Evolutionary conservation across 768 basidiomycete species (phyloP), one percentile per base, ranked within the genome.

Genomic region (Sarcomyxa edulis): DNA sequence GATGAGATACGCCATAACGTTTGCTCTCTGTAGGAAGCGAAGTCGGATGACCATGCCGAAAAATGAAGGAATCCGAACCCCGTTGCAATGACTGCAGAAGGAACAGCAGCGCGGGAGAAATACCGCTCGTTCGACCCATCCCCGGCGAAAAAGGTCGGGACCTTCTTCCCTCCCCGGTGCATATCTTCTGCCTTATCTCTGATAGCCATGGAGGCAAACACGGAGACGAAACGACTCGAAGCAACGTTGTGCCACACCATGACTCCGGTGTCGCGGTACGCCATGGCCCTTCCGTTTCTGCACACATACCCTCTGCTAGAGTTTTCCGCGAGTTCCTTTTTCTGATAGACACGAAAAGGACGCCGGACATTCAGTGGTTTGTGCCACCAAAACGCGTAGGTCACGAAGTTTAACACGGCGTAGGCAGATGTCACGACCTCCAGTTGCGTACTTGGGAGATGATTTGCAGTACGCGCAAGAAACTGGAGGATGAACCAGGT

Each of bases 331-430:
- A 22, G 16, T 12, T 18, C 19, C 29, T 31, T 14, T 10, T 11
- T 31, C 18, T 31, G 9, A 7, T 15, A 9, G 1, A 44, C 25
- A 4, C 15, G 18, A 20, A 60, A 37, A 1, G 52, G 33, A 14
- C 36, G 45, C 1, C 37, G 25, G 7, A 61, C 51, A 35, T 59
- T 49, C 7, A 53, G 45, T 7, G 64, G 64, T 37, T 65, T 65
- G 30, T 62, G 43, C 58, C 56, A 62, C 64, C 63, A 65, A 27
- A 56, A 46, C 24, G 43, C 35, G 34, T 65, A 64, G 24, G 48
- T 55, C 28, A 52, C 28, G 11, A 48, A 24, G 32, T 56, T 61
- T 20, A 61, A 40, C 5, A 48, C 22, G 1, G 54, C 47, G 38
- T 49, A 57, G 3, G 49, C 60, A 1, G 60, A 30, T 5, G 61